A percentile compares a stretch with the other conserved stretches of the same genome.
These are phyloP conservation scores for Chrysanthemum lavandulifolium DNA, from an alignment of 129 eudicot species.

Conservation along the genomic window DNA sequence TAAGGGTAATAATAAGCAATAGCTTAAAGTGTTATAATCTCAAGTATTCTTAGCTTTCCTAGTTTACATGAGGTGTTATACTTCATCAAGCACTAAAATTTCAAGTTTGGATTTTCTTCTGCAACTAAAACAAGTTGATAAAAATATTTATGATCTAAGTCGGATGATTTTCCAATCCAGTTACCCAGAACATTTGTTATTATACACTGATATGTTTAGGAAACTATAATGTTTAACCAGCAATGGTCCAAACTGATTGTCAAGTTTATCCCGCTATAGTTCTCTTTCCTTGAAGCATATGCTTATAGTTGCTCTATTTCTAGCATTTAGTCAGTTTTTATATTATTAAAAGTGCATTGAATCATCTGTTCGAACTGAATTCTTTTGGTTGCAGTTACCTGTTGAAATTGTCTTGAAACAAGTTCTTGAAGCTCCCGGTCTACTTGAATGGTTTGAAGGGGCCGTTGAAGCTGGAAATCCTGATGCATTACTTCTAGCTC, in stretches of 20 bases:
- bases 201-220: background rate
- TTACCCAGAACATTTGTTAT: background rate
- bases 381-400: slow-evolving; percentile 60
- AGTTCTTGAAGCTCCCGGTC: slow-evolving; percentile 76
- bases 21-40: no score
- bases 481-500: slow-evolving; percentile 85
- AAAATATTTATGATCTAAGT: background rate
- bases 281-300: slow-evolving; percentile 5
- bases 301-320: background rate
- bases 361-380: background rate
- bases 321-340: background rate
- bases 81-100: no score
- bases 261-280: background rate
- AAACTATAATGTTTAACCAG: background rate
- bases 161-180: background rate
- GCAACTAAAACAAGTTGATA: no score
- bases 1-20: no score
- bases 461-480: slow-evolving; percentile 87
- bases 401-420: slow-evolving; percentile 55
- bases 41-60: no score
- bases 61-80: no score
- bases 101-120: no score
- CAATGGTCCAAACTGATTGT: background rate
- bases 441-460: slow-evolving; percentile 85
- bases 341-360: slow-evolving; percentile 8